Conservation (phyloP, 345 rosid genomes). For the Salix dunnii region DNA sequence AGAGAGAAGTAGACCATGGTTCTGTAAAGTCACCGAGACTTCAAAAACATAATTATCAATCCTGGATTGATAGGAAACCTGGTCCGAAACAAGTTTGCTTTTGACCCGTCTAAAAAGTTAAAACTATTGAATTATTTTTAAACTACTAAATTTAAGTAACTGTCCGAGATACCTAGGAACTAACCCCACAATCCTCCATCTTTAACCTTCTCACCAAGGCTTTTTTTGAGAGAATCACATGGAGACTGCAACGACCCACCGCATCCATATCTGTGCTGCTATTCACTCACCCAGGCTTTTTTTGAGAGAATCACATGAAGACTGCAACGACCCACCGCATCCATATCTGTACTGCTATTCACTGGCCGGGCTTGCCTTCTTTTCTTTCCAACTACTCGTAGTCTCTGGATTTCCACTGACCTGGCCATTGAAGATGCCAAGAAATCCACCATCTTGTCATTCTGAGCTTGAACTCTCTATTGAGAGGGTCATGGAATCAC, state of each 20-base stretch:
- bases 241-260: neutral
- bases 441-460: neutral
- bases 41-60: too few species aligned
- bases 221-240: neutral
- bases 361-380: neutral
- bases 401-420: too few species aligned
- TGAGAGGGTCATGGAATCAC: neutral
- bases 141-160: too few species aligned
- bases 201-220: neutral
- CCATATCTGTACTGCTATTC: neutral
- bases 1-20: too few species aligned
- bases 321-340: neutral
- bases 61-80: too few species aligned
- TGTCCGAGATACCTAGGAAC: too few species aligned
- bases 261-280: neutral
- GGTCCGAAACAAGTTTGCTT: too few species aligned
- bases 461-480: neutral
- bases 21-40: too few species aligned
- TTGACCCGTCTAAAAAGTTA: too few species aligned
- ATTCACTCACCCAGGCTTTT: too few species aligned
- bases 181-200: neutral
- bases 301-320: neutral
- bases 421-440: neutral
- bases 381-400: neutral
- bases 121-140: too few species aligned